Base-by-base conservation (phyloP, 2,329 filamentous ascomycete genomes). In the Fulvia fulva region DNA sequence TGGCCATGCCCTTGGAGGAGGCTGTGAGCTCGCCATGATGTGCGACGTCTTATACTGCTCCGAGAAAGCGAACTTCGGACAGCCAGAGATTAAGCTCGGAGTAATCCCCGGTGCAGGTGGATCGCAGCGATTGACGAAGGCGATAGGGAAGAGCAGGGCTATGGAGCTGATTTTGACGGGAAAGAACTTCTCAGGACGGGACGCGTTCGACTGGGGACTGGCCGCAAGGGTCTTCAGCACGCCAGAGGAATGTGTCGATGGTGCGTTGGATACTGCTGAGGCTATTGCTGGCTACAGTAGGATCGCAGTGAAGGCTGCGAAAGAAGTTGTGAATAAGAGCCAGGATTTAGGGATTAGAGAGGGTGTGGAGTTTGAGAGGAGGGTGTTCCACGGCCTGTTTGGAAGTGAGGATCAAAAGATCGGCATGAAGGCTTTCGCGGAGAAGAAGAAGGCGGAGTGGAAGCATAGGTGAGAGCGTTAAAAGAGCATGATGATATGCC, bases 261-360 rank as follows among this genome's bases (percentile, higher is more conserved):
- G 85, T 56, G 87, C 91, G 2, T 74, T 96, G 60, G 85, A 87
- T 72, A 93, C 91, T 19, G 94, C 94, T 2, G 90, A 89, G 80
- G 92, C 85, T 53, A 97, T 99, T 77, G 92, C 94, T 0, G 79
- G 88, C 0, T 91, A 94, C 76, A 92, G 89, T 53, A 85, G 83
- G 71, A 87, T 99, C n/a, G 89, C 93, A 1, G 85, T 96, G 58
- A 86, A 91, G 77, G 94, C 89, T 11, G 88, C 85, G 57, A 99
- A 99, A 82, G 94, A 99, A 81, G 93, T 94, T n/a, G 93, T 99
- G 56, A 96, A 97, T 75, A 97, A 97, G 86, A 96, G 91, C 75
- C 92, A 97, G 80, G 94, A 99, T 68, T 77, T 96, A 66, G 81
- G 87, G 3, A 78, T 99, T 59, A 80, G 89, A 67, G 94, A 97